Base-by-base conservation (phyloP, 495 filamentous ascomycete genomes). In the Mytilinidion resinicola region DNA sequence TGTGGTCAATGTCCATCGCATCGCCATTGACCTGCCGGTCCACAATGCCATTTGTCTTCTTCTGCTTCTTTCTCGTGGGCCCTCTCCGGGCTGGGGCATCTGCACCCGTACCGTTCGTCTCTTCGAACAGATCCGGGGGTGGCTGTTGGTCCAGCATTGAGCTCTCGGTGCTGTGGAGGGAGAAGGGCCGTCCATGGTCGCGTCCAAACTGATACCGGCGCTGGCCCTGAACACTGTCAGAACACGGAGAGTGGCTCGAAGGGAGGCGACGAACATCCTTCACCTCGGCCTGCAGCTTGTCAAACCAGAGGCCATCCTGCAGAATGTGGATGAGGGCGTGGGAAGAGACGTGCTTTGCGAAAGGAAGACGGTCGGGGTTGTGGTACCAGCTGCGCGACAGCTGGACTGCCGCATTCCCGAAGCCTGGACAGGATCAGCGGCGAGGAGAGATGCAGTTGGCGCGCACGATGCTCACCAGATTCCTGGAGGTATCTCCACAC, bases 401-500 rank as follows among this genome's bases (percentile, higher is more conserved):
- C 39, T 63, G 56, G 19, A 61, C 41, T 7, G 68, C 68, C 19
- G 68, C 64, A 34, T 57, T 61, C 14, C 59, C 62, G 55, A 56
- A 69, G 15, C 68, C 68, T 68, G 52, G 15, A 37, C 30, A 38
- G 17, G 41, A 43, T 60, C 36, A 68, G 62, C 25, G 48, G 0
- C 2, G n/a, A 3, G 6, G 2, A 30, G 25, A 35, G 57, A 39
- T 39, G 35, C 20, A 37, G 17, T n/a, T 6, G 3, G 35, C 33
- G 37, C 5, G 11, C 5, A 21, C 25, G 34, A 30, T 19, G 10
- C 66, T 17, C 43, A 69, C 79, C 77, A 37, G 67, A 57, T 60
- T 75, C 70, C 61, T 76, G 73, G 60, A 72, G 70, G 62, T 73
- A 96, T 89, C 91, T 91, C 89, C 91, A 96, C 78, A 98, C 89